phyloP scores from a whole-genome alignment of 257 asterid species.

The Jacaranda copaia region DNA sequence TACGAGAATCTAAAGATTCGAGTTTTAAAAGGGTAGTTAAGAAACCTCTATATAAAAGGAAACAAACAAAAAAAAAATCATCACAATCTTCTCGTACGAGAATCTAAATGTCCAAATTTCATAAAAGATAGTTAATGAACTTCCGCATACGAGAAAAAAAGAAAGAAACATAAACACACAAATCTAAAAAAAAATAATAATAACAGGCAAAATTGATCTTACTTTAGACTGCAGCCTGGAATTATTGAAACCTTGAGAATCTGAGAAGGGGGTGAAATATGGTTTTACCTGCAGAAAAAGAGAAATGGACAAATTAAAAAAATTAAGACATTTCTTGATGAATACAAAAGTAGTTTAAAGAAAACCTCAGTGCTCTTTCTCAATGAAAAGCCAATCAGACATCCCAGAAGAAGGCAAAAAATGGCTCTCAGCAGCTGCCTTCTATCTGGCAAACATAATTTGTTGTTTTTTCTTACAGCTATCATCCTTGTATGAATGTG shows the following conservation, averaged over 20 bases:
- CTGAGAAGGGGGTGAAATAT: not conserved
- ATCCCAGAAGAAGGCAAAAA: slow-evolving; percentile 37
- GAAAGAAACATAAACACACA: too few species aligned
- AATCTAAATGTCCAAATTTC: too few species aligned
- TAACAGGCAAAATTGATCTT: not conserved
- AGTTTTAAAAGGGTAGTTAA: too few species aligned
- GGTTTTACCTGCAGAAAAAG: slow-evolving; percentile 24
- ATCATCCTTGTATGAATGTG: slow-evolving; percentile 19
- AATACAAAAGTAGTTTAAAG: not conserved
- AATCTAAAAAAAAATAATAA: too few species aligned
- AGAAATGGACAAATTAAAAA: not conserved
- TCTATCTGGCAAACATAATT: slow-evolving; percentile 4
- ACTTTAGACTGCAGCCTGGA: slow-evolving; percentile 35
- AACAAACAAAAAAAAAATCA: too few species aligned
- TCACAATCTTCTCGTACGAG: too few species aligned
- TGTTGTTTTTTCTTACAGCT: slow-evolving; percentile 17
- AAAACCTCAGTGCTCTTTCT: slow-evolving; percentile 29
- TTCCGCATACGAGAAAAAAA: too few species aligned
- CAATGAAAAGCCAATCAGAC: slow-evolving; percentile 37
- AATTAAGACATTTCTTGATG: not conserved
- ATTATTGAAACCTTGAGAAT: slow-evolving; percentile 14
- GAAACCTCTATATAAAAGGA: too few species aligned
- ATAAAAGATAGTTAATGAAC: too few species aligned
- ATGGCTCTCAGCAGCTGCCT: slow-evolving; percentile 25
- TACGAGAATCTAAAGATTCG: too few species aligned